Evolutionary conservation across 148 eudicot species (phyloP), one percentile per base, ranked within the genome.

Genomic region (Polygonum aviculare): DNA sequence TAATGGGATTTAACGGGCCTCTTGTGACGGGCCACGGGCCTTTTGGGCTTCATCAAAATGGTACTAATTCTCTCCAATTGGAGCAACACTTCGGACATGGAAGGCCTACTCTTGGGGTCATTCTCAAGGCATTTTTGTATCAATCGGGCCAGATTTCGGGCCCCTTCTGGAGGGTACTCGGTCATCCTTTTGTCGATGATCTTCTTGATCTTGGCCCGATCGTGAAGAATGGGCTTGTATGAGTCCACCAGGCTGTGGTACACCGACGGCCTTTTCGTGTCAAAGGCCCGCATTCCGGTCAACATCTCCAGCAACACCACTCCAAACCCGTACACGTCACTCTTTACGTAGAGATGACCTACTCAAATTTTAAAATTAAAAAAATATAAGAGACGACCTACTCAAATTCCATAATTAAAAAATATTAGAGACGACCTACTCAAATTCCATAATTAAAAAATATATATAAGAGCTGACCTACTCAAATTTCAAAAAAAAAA

Each of bases 261-360:
- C 21, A 87, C 83, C 7, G 10, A 48, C 39, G 94, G 88, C 82
- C 94, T 73, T 19, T 81, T 83, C 15, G 19, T 0, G 38, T 93
- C 98, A 5, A 82, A 75, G 62, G 86, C 94, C 60, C 85, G 80
- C 6, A 76, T 76, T 4, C 98, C 94, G 0, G 97, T 87, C 38
- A 91, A 0, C 15, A 90, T 50, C 72, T 93, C 98, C 1, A 91
- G 82, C 62, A 93, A 72, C 3, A 91, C 91, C 2, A 93, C 98
- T 0, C 98, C 97, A 8, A 91, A 94, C 5, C 95, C 86, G 3
- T 88, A 94, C 3, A 94, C 95, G 62, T 94, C 98, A 48, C 98
- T 94, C 77, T 80, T 86, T 35, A 90, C 86, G 62, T 87, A 89
- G 39, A 89, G 79, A 80, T 86, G 97, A 76, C 94, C 97, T 88